These are phyloP conservation scores for Leucosporidium yakuticum DNA, from an alignment of 768 basidiomycete species.

Conservation along the genomic window DNA sequence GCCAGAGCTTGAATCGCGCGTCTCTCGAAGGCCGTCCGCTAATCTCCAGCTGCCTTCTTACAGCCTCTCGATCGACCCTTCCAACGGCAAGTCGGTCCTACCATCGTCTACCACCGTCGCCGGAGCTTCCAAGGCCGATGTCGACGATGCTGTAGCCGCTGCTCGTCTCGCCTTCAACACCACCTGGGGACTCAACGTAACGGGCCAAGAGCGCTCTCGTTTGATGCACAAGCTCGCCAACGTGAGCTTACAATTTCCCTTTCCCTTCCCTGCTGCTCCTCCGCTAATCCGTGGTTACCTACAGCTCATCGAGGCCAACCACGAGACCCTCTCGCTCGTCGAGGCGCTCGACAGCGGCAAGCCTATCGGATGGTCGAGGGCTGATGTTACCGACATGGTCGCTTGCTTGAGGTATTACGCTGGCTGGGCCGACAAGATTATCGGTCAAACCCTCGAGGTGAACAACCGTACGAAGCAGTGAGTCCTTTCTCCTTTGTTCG, in stretches of 20 bases:
- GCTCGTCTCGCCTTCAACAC: slow-evolving; percentile 76
- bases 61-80: slow-evolving; percentile 41
- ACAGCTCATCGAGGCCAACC: slow-evolving; percentile 36
- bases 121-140: slow-evolving; percentile 63
- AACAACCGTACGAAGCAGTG: slow-evolving; percentile 8
- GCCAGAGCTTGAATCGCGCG: too few species aligned
- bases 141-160: slow-evolving; percentile 74
- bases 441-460: slow-evolving; percentile 70
- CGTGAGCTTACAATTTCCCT: slow-evolving; percentile 50
- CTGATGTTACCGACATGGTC: slow-evolving; percentile 20
- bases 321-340: slow-evolving; percentile 69
- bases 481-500: background rate
- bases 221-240: slow-evolving; percentile 26
- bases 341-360: slow-evolving; percentile 87
- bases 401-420: slow-evolving; percentile 63
- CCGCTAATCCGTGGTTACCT: too few species aligned
- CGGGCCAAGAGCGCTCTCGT: slow-evolving; percentile 40
- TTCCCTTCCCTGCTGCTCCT: too few species aligned
- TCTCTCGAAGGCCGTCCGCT: background rate
- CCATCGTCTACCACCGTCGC: slow-evolving; percentile 32
- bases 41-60: background rate
- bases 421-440: slow-evolving; percentile 71
- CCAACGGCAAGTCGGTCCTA: slow-evolving; percentile 40
- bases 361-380: slow-evolving; percentile 47
- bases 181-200: slow-evolving; percentile 60